Percentiles rank a stretch among this genome's conserved stretches.
Conservation (phyloP, 371 early-diverging fungal genomes). For the Apophysomyces trapeziformis region DNA sequence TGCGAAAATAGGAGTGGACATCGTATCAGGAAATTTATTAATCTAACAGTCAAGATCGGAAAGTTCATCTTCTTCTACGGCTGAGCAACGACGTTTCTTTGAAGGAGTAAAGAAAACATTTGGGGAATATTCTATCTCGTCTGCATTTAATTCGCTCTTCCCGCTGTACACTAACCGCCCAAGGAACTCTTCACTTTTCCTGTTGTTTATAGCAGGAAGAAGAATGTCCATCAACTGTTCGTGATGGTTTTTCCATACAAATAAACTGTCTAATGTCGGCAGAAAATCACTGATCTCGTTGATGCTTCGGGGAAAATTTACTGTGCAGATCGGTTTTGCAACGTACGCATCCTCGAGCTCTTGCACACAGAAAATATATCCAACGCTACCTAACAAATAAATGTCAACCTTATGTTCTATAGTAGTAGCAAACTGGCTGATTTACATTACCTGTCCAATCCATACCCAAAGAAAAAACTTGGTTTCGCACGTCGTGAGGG, state of each 20-base stretch:
- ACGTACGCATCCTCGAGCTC: slow-evolving; percentile 12
- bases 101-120: not conserved
- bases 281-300: slow-evolving; percentile 3
- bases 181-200: not conserved
- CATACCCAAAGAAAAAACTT: slow-evolving; percentile 10
- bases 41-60: not conserved
- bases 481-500: not conserved
- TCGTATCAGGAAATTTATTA: too few relatives aligned
- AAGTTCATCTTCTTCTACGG: not conserved
- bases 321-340: not conserved
- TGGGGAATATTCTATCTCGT: not conserved
- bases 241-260: slow-evolving; percentile 15
- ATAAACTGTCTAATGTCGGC: slow-evolving; percentile 1
- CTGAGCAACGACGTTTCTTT: not conserved
- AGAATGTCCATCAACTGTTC: slow-evolving; percentile 5
- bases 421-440: slow-evolving; percentile 4
- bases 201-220: not conserved
- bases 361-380: slow-evolving; percentile 12
- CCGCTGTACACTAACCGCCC: not conserved
- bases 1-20: not conserved
- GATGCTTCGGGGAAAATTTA: slow-evolving; percentile 3
- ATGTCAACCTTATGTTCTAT: not conserved
- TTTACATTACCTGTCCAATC: slow-evolving; percentile 12
- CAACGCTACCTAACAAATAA: slow-evolving; percentile 4
- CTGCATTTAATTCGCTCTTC: not conserved